Conservation (phyloP, 2,329 filamentous ascomycete genomes). For the Raffaelea deltoideospora region DNA sequence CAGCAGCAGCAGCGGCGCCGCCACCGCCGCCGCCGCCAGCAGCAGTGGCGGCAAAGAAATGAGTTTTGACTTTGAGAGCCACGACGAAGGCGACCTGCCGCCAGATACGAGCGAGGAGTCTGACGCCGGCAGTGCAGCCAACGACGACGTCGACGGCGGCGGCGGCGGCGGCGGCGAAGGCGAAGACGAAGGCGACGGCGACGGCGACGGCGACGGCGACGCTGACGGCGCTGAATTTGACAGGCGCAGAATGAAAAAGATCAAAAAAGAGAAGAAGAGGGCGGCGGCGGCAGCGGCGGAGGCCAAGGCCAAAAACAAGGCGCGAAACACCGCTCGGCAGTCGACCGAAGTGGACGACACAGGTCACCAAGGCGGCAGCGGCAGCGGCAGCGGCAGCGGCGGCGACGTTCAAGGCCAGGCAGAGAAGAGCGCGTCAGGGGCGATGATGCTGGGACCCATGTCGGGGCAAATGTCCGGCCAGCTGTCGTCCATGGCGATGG, state of each 20-base stretch:
- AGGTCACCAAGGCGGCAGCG: slow-evolving; percentile 1
- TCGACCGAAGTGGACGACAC: no score
- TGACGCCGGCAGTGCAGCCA: slow-evolving; percentile 12
- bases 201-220: background rate
- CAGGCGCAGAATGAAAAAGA: no score
- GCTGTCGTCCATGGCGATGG: no score
- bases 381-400: background rate
- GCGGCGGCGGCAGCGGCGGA: no score
- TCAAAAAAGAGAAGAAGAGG: no score
- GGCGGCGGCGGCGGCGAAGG: slow-evolving; percentile 13
- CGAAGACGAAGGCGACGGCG: slow-evolving; percentile 14
- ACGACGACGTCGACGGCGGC: slow-evolving; percentile 14
- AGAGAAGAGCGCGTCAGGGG: no score
- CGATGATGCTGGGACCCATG: no score
- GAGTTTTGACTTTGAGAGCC: slow-evolving; percentile 58
- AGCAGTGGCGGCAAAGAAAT: slow-evolving; percentile 50
- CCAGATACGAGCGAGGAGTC: slow-evolving; percentile 38
- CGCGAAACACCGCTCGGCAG: background rate
- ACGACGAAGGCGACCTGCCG: slow-evolving; percentile 36
- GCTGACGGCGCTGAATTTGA: no score
- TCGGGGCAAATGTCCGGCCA: no score
- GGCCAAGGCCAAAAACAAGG: slow-evolving; percentile 16
- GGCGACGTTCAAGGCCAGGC: no score
- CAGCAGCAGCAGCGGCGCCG: no score
- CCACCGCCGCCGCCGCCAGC: no score